These are phyloP conservation scores for Entomortierella chlamydospora DNA, from an alignment of 192 early-diverging fungal species.

Conservation along the genomic window DNA sequence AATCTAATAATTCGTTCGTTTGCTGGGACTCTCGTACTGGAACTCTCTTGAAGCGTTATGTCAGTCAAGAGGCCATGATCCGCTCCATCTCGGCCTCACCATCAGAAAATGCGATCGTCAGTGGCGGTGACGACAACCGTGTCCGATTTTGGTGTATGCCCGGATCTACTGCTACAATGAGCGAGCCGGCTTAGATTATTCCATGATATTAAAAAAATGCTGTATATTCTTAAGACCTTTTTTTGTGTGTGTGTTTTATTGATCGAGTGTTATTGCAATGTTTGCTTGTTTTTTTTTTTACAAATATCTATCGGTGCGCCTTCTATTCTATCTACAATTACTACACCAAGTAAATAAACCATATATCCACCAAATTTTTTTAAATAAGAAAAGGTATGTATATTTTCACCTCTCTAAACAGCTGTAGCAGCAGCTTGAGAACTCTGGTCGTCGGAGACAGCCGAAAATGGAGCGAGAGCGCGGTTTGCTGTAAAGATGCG, in stretches of 20 bases:
- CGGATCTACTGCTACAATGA: background rate
- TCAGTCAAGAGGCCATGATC: conserved; percentile 66
- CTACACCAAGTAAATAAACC: background rate
- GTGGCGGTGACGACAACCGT: conserved; percentile 60
- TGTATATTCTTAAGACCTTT: background rate
- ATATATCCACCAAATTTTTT: background rate
- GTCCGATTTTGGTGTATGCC: conserved; percentile 39
- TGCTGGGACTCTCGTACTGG: conserved; percentile 82
- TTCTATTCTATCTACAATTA: conserved; percentile 14
- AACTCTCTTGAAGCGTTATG: conserved; percentile 60
- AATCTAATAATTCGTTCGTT: conserved; percentile 67
- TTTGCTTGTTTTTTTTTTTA: background rate
- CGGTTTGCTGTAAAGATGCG: conserved; percentile 66
- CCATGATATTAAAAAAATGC: background rate
- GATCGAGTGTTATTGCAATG: background rate
- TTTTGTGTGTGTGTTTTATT: too few relatives aligned
- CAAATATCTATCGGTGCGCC: background rate
- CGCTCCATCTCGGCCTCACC: conserved; percentile 72
- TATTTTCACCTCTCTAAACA: conserved; percentile 7
- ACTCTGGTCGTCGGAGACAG: background rate
- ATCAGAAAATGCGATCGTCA: conserved; percentile 68
- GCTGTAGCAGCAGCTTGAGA: conserved; percentile 1
- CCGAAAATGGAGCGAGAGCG: conserved; percentile 65
- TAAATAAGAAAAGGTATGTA: too few relatives aligned
- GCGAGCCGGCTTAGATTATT: background rate